Conservation (phyloP, 2,329 filamentous ascomycete species). For the Cadophora sp. region DNA sequence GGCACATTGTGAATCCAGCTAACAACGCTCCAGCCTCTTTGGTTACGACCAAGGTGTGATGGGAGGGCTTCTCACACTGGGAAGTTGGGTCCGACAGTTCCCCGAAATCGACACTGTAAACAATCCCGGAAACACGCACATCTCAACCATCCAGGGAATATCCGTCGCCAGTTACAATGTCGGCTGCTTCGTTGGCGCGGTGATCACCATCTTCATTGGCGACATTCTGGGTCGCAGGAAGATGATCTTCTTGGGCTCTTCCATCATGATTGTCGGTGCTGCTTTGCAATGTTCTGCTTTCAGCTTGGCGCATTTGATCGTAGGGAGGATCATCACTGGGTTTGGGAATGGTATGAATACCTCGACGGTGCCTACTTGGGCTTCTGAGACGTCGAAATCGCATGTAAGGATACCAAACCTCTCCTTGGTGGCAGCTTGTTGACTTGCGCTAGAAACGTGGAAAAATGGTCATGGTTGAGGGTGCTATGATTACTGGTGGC, state of each 20-base stretch:
- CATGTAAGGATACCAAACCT: constrained; percentile 43
- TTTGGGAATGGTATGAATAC: constrained; percentile 59
- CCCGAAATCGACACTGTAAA: constrained; percentile 57
- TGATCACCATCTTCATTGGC: constrained; percentile 56
- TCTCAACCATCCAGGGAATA: constrained; percentile 51
- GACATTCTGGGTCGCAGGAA: constrained; percentile 63
- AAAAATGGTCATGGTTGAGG: constrained; percentile 67
- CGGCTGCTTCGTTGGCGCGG: constrained; percentile 62
- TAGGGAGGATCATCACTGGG: constrained; percentile 57
- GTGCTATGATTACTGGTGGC: constrained; percentile 62
- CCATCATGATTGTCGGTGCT: constrained; percentile 64
- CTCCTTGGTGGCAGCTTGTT: neutral
- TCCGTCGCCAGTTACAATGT: constrained; percentile 63
- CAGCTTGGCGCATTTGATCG: constrained; percentile 60
- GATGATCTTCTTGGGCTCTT: constrained; percentile 63
- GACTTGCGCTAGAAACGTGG: constrained; percentile 52
- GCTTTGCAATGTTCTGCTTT: constrained; percentile 50
- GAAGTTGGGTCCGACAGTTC: constrained; percentile 59
- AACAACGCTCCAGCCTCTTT: constrained; percentile 44
- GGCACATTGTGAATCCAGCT: constrained; percentile 1
- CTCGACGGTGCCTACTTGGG: constrained; percentile 62
- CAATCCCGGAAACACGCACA: constrained; percentile 34
- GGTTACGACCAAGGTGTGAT: constrained; percentile 58
- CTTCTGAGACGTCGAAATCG: constrained; percentile 63
- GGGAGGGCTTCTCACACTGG: constrained; percentile 52